These are phyloP conservation scores for Asterophora lycoperdoides DNA, from an alignment of 768 basidiomycete genomes.

Conservation along the genomic window DNA sequence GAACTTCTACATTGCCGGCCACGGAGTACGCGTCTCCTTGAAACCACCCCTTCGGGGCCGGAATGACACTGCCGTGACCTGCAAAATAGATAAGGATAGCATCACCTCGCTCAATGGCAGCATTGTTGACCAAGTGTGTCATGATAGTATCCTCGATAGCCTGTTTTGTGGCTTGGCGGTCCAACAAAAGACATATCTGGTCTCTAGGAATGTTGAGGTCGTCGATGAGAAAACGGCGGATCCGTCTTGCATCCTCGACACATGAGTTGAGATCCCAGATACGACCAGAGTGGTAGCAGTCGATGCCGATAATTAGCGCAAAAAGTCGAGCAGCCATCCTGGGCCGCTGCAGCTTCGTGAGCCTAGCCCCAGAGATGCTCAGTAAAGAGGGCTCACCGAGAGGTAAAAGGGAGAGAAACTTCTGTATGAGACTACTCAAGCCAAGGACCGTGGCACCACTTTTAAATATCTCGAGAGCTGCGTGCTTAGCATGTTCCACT, in stretches of 20 bases:
- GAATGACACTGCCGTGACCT: slow-evolving; percentile 61
- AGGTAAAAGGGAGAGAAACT: background rate
- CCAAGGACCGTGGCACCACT: background rate
- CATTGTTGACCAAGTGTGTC: slow-evolving; percentile 60
- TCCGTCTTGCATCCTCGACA: slow-evolving; percentile 56
- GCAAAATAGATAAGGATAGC: slow-evolving; percentile 69
- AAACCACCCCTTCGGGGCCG: slow-evolving; percentile 60
- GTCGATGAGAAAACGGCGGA: slow-evolving; percentile 54
- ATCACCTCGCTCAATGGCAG: slow-evolving; percentile 54
- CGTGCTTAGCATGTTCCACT: background rate
- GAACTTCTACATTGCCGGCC: slow-evolving; percentile 42
- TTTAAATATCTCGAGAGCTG: background rate
- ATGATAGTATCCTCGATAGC: slow-evolving; percentile 59
- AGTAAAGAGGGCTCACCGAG: background rate
- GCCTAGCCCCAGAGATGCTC: background rate
- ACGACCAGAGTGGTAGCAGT: slow-evolving; percentile 58
- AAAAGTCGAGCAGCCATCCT: slow-evolving; percentile 42
- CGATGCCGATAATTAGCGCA: slow-evolving; percentile 65
- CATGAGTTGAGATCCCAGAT: slow-evolving; percentile 68
- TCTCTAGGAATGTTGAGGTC: slow-evolving; percentile 54
- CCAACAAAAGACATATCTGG: slow-evolving; percentile 53
- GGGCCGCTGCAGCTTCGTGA: background rate
- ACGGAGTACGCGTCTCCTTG: slow-evolving; percentile 15
- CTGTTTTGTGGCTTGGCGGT: slow-evolving; percentile 56
- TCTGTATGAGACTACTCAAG: background rate